Evolutionary conservation across 208 protist genomes (phyloP).

Genomic region (Crithidia fasciculata): DNA sequence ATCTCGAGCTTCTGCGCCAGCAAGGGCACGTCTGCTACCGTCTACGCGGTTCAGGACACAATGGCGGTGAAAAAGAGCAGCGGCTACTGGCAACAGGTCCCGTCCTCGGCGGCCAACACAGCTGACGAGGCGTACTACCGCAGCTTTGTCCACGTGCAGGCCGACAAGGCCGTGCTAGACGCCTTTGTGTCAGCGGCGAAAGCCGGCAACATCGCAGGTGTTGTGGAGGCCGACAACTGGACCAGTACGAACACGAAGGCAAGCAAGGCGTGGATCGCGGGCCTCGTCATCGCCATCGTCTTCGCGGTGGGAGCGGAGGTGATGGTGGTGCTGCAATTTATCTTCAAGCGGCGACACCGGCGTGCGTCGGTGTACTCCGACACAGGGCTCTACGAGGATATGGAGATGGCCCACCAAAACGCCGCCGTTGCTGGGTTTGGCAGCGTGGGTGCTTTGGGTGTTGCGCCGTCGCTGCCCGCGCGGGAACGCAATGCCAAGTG

Average conservation of each 20-base stretch:
- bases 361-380: slow-evolving; percentile 6
- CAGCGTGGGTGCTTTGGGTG: neutral
- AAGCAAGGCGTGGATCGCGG: slow-evolving; percentile 20
- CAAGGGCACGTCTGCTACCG: neutral
- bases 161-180: neutral
- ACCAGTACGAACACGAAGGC: neutral
- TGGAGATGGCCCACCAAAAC: slow-evolving; percentile 6
- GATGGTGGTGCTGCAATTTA: slow-evolving; percentile 15
- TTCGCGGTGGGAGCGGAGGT: neutral
- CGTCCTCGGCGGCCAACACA: neutral
- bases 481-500: neutral
- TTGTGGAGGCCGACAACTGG: slow-evolving; percentile 13
- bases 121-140: slow-evolving; percentile 10
- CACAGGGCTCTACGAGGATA: slow-evolving; percentile 8
- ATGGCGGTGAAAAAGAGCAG: neutral
- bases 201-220: slow-evolving; percentile 1
- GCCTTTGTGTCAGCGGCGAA: slow-evolving; percentile 12
- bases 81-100: slow-evolving; percentile 11
- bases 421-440: neutral
- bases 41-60: neutral
- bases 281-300: slow-evolving; percentile 15
- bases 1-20: neutral
- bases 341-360: slow-evolving; percentile 14
- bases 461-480: slow-evolving; percentile 10
- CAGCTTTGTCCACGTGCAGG: slow-evolving; percentile 21